These are phyloP conservation scores for Sordaria brevicollis DNA, from an alignment of 495 filamentous ascomycete genomes.

Conservation along the genomic window DNA sequence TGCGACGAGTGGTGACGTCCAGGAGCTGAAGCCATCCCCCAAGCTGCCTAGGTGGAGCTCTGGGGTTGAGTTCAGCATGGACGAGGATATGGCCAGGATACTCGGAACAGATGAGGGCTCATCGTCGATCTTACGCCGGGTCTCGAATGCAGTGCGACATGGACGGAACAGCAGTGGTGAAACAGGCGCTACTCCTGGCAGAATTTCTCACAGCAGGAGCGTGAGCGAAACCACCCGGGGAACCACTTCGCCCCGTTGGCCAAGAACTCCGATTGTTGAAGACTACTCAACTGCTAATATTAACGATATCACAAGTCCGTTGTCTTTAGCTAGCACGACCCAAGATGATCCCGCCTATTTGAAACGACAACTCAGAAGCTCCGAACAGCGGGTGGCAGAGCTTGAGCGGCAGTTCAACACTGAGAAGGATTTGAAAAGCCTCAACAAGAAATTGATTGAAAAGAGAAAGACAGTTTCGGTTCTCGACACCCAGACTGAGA, in stretches of 20 bases:
- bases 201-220: constrained; percentile 39
- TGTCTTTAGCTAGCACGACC: constrained; percentile 40
- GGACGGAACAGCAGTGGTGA: constrained; percentile 72
- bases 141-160: constrained; percentile 89
- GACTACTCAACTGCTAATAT: constrained; percentile 37
- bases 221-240: constrained; percentile 48
- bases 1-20: constrained; percentile 31
- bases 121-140: constrained; percentile 69
- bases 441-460: constrained; percentile 79
- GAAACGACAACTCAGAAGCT: constrained; percentile 67
- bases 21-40: constrained; percentile 54
- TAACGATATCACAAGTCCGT: constrained; percentile 66
- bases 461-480: constrained; percentile 96
- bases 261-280: constrained; percentile 63
- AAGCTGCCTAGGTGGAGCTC: constrained; percentile 63
- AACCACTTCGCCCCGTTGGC: constrained; percentile 50
- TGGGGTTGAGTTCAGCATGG: constrained; percentile 73
- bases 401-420: constrained; percentile 62
- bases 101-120: constrained; percentile 58
- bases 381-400: constrained; percentile 71
- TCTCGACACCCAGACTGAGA: constrained; percentile 87
- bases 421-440: constrained; percentile 69
- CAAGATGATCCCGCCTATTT: constrained; percentile 64
- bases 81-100: constrained; percentile 82
- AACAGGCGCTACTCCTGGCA: constrained; percentile 31